Percentiles rank a stretch among this genome's conserved stretches.
These are phyloP conservation scores for Pseudoturritis turrita DNA, from an alignment of 345 rosid species.

Conservation along the genomic window DNA sequence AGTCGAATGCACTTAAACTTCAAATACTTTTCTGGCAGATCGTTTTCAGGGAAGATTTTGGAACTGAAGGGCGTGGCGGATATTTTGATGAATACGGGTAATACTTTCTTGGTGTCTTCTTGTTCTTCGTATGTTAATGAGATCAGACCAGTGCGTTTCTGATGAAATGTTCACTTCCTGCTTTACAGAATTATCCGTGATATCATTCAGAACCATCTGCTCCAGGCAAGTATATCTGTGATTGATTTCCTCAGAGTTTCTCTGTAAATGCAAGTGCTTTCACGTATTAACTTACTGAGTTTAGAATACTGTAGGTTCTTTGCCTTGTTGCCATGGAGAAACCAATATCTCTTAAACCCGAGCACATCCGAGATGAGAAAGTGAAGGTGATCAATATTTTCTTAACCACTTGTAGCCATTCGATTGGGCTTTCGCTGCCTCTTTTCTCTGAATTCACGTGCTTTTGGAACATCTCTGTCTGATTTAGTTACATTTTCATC, in stretches of 20 bases:
- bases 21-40: slow-evolving; percentile 45
- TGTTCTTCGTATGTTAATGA: neutral
- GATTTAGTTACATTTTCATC: neutral
- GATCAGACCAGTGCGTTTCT: neutral
- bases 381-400: slow-evolving; percentile 63
- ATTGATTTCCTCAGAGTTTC: neutral
- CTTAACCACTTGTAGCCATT: slow-evolving; percentile 12
- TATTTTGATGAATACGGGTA: slow-evolving; percentile 98
- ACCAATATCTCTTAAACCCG: slow-evolving; percentile 94
- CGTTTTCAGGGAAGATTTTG: slow-evolving; percentile 97
- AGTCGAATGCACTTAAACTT: neutral
- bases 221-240: slow-evolving; percentile 58
- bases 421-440: neutral
- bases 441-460: neutral
- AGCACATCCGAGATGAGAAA: slow-evolving; percentile 97
- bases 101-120: neutral
- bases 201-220: slow-evolving; percentile 91
- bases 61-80: slow-evolving; percentile 99
- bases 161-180: neutral
- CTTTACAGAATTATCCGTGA: slow-evolving; percentile 79
- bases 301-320: slow-evolving; percentile 55
- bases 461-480: neutral
- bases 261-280: slow-evolving; percentile 1
- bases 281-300: neutral
- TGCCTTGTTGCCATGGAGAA: slow-evolving; percentile 98